Evolutionary conservation across 2,329 filamentous ascomycete species (phyloP).

Genomic region (Ophiostoma sp.): DNA sequence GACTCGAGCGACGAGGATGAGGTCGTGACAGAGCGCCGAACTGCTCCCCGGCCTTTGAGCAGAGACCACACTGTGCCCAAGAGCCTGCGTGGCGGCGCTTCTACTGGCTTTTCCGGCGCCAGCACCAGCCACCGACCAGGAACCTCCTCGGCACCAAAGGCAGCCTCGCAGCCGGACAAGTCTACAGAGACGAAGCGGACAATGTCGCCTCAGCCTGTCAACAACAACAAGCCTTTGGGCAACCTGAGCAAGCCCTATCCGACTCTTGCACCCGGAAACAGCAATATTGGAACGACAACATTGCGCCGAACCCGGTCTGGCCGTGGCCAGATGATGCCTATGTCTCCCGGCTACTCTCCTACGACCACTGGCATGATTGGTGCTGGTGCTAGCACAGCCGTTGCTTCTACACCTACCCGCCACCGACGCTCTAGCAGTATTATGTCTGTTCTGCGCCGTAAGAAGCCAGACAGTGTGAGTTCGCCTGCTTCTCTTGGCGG

Average conservation of each 20-base stretch:
- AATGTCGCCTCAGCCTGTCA: background rate
- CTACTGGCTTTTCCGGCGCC: constrained; percentile 25
- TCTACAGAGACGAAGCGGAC: background rate
- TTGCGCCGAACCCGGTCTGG: constrained; percentile 42
- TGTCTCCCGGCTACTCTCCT: constrained; percentile 26
- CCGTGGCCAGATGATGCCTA: constrained; percentile 35
- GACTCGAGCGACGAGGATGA: constrained; percentile 62
- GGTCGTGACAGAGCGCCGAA: constrained; percentile 26
- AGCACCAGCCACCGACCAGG: constrained; percentile 13
- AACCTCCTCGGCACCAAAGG: constrained; percentile 6
- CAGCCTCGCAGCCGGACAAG: background rate
- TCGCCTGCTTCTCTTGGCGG: constrained; percentile 33
- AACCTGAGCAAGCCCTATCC: background rate
- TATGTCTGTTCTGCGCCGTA: constrained; percentile 59
- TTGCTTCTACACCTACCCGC: constrained; percentile 24
- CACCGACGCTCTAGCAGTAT: constrained; percentile 43
- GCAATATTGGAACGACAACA: constrained; percentile 27
- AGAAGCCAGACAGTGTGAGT: constrained; percentile 44
- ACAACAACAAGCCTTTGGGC: background rate
- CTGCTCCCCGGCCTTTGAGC: constrained; percentile 40
- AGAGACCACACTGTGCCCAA: constrained; percentile 49
- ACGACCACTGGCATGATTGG: constrained; percentile 17
- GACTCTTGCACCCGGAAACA: background rate
- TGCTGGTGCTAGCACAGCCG: constrained; percentile 18
- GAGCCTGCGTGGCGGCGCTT: constrained; percentile 31